phyloP scores from a whole-genome alignment of 805 yeast genomes.

The Teunomyces atbi region DNA sequence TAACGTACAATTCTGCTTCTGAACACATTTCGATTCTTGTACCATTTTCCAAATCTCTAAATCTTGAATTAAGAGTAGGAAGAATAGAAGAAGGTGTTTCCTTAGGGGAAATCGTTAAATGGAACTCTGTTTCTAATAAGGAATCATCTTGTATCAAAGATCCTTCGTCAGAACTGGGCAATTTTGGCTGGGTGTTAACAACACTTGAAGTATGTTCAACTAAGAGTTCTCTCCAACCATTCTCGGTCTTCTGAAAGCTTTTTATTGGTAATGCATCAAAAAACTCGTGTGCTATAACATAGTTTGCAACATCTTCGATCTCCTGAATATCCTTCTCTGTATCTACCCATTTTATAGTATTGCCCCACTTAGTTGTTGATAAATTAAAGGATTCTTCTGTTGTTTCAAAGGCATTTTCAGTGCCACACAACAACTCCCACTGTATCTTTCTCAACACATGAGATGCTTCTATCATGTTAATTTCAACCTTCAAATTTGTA shows the following conservation, averaged over 20 bases:
- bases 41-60: constrained; percentile 49
- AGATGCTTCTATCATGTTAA: constrained; percentile 71
- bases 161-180: constrained; percentile 16
- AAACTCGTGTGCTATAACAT: constrained; percentile 79
- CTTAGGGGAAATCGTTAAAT: constrained; percentile 53
- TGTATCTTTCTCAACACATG: constrained; percentile 61
- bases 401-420: constrained; percentile 14
- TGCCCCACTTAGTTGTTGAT: constrained; percentile 51
- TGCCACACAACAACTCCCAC: constrained; percentile 46
- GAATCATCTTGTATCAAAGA: constrained; percentile 10
- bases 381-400: constrained; percentile 31
- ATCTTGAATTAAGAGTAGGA: constrained; percentile 52
- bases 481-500: constrained; percentile 26
- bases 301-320: constrained; percentile 44
- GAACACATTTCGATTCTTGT: constrained; percentile 73
- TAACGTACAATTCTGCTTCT: constrained; percentile 60
- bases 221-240: constrained; percentile 78
- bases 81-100: constrained; percentile 63
- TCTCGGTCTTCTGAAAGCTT: constrained; percentile 55
- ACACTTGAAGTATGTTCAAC: constrained; percentile 55
- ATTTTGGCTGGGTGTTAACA: constrained; percentile 29
- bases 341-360: constrained; percentile 56
- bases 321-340: constrained; percentile 48
- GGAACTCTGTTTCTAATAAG: constrained; percentile 42
- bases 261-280: constrained; percentile 84